A percentile compares a stretch with the other conserved stretches of the same genome.
Evolutionary conservation across 2,329 filamentous ascomycete genomes (phyloP).

Genomic region (Madurella mycetomatis): DNA sequence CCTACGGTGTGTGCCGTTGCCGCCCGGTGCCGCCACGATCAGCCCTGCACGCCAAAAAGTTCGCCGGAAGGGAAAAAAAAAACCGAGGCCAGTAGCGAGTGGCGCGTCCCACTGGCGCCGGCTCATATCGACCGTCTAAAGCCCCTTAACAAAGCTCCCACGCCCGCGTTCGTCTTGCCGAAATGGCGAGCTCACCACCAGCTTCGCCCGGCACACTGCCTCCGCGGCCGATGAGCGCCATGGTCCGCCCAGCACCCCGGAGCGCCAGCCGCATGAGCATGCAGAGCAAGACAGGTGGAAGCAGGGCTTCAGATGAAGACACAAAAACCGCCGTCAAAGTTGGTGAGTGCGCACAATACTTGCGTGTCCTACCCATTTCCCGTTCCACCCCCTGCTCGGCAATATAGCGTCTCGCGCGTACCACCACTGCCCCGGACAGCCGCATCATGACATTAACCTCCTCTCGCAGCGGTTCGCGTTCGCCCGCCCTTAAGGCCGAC

Average conservation of each 20-base stretch:
- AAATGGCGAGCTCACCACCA: constrained; percentile 54
- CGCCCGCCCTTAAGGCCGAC: constrained; percentile 76
- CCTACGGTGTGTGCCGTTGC: constrained; percentile 14
- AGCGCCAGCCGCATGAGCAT: constrained; percentile 85
- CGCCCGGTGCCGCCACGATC: constrained; percentile 7
- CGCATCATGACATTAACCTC: constrained; percentile 10
- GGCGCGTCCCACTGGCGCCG: constrained; percentile 13
- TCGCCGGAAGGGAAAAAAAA: constrained; percentile 3
- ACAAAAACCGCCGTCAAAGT: constrained; percentile 91
- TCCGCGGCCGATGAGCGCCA: constrained; percentile 73
- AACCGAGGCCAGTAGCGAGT: constrained; percentile 6
- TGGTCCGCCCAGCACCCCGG: constrained; percentile 67
- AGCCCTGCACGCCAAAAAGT: constrained; percentile 10
- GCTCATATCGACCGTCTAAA: constrained; percentile 2
- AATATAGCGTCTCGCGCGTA: not conserved
- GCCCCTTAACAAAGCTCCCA: constrained; percentile 16
- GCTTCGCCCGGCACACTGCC: constrained; percentile 55
- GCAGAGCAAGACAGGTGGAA: constrained; percentile 70
- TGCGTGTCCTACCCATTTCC: no score
- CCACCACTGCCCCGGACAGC: constrained; percentile 11
- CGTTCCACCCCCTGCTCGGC: no score
- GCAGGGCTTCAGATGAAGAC: constrained; percentile 85
- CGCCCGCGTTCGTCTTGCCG: constrained; percentile 10
- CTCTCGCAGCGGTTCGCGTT: constrained; percentile 73
- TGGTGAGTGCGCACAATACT: constrained; percentile 56